A percentile compares a stretch with the other conserved stretches of the same genome.
Evolutionary conservation across 345 rosid species (phyloP).

Genomic region (Aquilaria malaccensis): DNA sequence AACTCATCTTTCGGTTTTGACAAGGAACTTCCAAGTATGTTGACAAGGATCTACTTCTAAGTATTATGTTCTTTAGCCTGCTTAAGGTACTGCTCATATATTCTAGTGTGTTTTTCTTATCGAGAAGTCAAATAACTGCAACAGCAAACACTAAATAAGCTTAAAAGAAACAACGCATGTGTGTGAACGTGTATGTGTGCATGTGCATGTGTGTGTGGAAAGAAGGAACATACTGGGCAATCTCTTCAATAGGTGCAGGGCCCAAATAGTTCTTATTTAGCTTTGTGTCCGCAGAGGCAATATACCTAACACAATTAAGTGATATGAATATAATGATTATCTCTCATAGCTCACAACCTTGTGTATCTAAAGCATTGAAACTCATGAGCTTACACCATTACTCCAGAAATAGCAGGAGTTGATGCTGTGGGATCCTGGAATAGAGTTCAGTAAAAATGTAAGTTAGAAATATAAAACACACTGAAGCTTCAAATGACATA

Average conservation of each 20-base stretch:
- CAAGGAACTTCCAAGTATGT: no score
- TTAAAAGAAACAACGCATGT: neutral
- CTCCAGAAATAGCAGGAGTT: slow-evolving; percentile 67
- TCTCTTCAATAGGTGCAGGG: slow-evolving; percentile 67
- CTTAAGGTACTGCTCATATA: no score
- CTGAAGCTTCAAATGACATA: neutral
- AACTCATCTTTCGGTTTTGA: no score
- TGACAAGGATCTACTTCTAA: no score
- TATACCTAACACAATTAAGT: slow-evolving; percentile 40
- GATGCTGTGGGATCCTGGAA: slow-evolving; percentile 56
- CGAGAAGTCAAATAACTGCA: neutral
- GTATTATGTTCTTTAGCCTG: no score
- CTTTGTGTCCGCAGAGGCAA: slow-evolving; percentile 76
- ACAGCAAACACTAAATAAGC: neutral
- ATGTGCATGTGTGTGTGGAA: neutral
- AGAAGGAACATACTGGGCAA: slow-evolving; percentile 52
- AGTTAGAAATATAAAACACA: neutral
- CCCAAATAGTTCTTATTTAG: slow-evolving; percentile 70
- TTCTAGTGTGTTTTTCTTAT: no score
- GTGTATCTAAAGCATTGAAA: neutral
- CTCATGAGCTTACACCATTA: slow-evolving; percentile 62
- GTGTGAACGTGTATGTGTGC: no score
- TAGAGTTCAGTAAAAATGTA: slow-evolving; percentile 14
- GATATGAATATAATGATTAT: neutral
- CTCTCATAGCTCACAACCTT: no score